phyloP scores from a whole-genome alignment of 23 red algal species.

The Cyanidioschyzon merolae region DNA sequence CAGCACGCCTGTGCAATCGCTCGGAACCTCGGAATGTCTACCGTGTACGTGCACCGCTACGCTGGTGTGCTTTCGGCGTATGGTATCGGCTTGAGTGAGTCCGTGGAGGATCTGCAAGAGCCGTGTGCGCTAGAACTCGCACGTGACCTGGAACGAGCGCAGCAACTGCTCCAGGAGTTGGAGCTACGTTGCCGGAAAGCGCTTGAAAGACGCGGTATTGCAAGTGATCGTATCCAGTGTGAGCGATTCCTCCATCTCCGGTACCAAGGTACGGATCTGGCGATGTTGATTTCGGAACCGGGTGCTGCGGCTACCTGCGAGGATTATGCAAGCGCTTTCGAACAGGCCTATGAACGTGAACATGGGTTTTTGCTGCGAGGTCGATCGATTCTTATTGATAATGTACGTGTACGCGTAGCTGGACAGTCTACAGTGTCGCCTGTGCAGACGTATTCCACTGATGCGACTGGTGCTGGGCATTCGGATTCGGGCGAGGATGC shows the following conservation, averaged over 20 bases:
- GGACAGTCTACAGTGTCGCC: conserved; percentile 9
- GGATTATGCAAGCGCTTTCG: conserved; percentile 44
- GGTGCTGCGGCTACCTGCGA: conserved; percentile 15
- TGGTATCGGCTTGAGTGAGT: conserved; percentile 78
- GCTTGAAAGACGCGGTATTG: conserved; percentile 8
- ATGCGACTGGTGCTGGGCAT: too few species aligned
- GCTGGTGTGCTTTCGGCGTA: conserved; percentile 93
- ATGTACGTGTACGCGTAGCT: conserved; percentile 56
- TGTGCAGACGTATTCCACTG: neutral
- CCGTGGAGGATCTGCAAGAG: conserved; percentile 72
- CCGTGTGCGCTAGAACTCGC: conserved; percentile 32
- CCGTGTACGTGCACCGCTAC: conserved; percentile 83
- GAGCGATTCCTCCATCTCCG: conserved; percentile 73
- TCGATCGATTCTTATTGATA: conserved; percentile 54
- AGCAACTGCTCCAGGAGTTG: conserved; percentile 21
- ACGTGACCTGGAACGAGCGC: conserved; percentile 27
- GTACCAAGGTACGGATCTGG: conserved; percentile 89
- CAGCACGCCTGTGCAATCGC: conserved; percentile 96
- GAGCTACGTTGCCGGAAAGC: neutral
- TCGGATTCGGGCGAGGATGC: neutral
- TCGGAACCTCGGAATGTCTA: conserved; percentile 49
- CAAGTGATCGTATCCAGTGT: conserved; percentile 21
- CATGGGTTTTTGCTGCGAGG: conserved; percentile 71
- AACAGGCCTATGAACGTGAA: conserved; percentile 44
- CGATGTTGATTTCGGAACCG: conserved; percentile 61